phyloP scores from a whole-genome alignment of 495 filamentous ascomycete genomes.

The Talaromyces adpressus region DNA sequence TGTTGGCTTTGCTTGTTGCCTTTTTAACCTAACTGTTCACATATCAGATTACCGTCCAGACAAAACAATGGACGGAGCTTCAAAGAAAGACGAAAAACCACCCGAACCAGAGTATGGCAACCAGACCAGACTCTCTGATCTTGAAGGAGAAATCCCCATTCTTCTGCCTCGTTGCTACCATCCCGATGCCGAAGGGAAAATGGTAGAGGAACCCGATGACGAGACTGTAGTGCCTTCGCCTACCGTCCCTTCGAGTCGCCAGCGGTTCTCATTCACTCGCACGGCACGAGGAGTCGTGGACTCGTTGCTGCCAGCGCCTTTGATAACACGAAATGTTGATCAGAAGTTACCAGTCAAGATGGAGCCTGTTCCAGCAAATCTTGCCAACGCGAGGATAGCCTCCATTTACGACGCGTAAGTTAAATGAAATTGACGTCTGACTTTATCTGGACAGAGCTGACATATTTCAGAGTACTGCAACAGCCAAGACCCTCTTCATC shows the following conservation, averaged over 20 bases:
- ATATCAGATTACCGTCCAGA: not conserved
- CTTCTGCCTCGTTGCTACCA: not conserved
- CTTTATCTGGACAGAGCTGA: not conserved
- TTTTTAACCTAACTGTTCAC: not conserved
- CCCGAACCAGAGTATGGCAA: not conserved
- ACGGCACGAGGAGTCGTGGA: slow-evolving; percentile 4
- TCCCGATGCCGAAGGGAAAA: not conserved
- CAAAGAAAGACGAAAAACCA: not conserved
- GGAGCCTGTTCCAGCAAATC: not conserved
- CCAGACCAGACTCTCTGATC: not conserved
- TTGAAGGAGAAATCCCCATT: not conserved
- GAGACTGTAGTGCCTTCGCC: not conserved
- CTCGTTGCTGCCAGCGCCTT: slow-evolving; percentile 3
- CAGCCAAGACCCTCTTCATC: slow-evolving; percentile 1
- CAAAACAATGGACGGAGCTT: not conserved
- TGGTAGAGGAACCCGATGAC: not conserved
- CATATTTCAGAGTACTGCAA: not conserved
- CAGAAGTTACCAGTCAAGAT: not conserved
- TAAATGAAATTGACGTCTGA: not conserved
- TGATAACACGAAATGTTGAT: not conserved
- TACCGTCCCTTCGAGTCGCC: not conserved
- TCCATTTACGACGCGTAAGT: slow-evolving; percentile 4
- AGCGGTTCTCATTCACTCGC: not conserved
- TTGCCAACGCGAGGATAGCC: not conserved
- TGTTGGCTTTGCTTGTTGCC: not conserved